Evolutionary conservation across 1,284 basidiomycete genomes (phyloP).

Genomic region (Cryptococcus wingfieldii): DNA sequence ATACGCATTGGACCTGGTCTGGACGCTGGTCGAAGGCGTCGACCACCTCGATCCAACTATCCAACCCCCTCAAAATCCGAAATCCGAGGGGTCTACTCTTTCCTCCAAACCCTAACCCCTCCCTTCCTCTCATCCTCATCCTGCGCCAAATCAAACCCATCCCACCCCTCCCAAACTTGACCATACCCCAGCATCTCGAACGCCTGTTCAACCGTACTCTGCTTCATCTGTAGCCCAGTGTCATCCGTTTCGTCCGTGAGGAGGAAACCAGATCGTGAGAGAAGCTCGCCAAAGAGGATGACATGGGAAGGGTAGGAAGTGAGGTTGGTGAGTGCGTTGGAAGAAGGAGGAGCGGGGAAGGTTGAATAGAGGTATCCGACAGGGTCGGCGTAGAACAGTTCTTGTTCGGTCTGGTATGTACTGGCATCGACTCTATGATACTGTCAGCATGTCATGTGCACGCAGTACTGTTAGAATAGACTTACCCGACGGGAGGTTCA

Average conservation of each 20-base stretch:
- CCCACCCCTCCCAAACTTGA: constrained; percentile 58
- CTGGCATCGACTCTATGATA: not conserved
- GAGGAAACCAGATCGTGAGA: constrained; percentile 1
- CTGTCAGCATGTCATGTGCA: not conserved
- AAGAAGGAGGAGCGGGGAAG: constrained; percentile 52
- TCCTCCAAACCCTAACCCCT: constrained; percentile 54
- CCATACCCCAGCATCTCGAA: constrained; percentile 62
- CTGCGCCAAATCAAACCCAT: constrained; percentile 63
- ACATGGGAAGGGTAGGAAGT: constrained; percentile 24
- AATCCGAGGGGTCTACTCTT: not conserved
- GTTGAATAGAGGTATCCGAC: constrained; percentile 60
- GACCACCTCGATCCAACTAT: not conserved
- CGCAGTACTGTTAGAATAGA: not conserved
- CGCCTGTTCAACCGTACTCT: constrained; percentile 50
- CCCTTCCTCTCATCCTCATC: constrained; percentile 73
- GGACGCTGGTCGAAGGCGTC: not conserved
- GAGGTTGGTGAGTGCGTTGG: constrained; percentile 55
- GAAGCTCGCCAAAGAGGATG: constrained; percentile 25
- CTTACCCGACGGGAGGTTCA: constrained; percentile 77
- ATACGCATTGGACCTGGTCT: not conserved
- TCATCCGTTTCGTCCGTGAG: not conserved
- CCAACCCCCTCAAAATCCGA: not conserved
- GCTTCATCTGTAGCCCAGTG: not conserved
- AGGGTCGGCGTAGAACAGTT: constrained; percentile 57
- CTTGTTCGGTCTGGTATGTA: constrained; percentile 26